Evolutionary conservation across 2,329 filamentous ascomycete species (phyloP).

Genomic region (Fusarium sublunatum): DNA sequence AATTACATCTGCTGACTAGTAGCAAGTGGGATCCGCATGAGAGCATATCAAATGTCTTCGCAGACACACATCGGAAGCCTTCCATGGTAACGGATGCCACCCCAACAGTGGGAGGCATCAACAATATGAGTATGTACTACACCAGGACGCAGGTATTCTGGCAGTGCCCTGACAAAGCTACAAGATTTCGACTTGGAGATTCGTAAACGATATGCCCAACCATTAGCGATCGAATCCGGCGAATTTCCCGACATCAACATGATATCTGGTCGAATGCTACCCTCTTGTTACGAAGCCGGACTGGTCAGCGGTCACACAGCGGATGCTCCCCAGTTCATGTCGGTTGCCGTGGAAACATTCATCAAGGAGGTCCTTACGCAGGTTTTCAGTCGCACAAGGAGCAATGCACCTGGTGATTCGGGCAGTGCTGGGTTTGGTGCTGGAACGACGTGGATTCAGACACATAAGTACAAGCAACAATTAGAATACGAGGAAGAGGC

Average conservation of each 20-base stretch:
- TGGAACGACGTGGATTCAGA: constrained; percentile 79
- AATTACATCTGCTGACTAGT: constrained; percentile 32
- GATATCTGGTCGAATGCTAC: constrained; percentile 73
- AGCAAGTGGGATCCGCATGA: constrained; percentile 66
- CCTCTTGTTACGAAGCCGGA: constrained; percentile 74
- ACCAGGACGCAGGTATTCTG: not conserved
- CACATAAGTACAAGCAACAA: constrained; percentile 79
- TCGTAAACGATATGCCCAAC: constrained; percentile 71
- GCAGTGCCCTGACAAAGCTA: constrained; percentile 33
- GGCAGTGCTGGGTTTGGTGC: constrained; percentile 72
- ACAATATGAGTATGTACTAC: constrained; percentile 76
- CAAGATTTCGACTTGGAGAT: constrained; percentile 75
- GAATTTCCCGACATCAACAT: constrained; percentile 75
- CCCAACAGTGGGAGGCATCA: constrained; percentile 78
- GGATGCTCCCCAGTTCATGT: constrained; percentile 73
- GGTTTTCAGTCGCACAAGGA: constrained; percentile 72
- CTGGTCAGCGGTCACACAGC: constrained; percentile 67
- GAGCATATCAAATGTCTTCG: constrained; percentile 63
- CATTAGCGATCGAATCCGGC: constrained; percentile 73
- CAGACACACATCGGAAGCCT: constrained; percentile 61
- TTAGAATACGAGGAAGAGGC: constrained; percentile 80
- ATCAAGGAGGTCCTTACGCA: constrained; percentile 74
- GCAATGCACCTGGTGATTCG: constrained; percentile 72
- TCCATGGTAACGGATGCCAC: constrained; percentile 69
- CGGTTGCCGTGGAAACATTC: constrained; percentile 73